These are phyloP conservation scores for Buxus sempervirens DNA, from an alignment of 164 flowering plant genomes.

Conservation along the genomic window DNA sequence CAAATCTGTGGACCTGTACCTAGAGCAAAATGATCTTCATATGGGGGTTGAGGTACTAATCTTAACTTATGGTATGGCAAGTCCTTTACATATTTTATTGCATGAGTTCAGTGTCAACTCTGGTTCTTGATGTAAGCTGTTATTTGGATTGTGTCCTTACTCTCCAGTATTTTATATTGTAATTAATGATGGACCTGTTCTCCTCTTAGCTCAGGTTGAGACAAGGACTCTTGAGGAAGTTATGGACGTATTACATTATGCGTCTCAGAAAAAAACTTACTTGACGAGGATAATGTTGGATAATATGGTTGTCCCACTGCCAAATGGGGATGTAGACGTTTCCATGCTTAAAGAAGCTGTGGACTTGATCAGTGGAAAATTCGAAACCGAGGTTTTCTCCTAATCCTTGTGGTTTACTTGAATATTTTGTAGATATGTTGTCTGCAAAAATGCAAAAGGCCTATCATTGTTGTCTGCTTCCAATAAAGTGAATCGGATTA, in stretches of 20 bases:
- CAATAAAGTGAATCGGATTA: not conserved
- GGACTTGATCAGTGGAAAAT: conserved; percentile 66
- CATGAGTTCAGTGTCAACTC: too few species aligned
- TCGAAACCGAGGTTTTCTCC: conserved; percentile 87
- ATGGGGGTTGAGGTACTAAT: conserved; percentile 84
- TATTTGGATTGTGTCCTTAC: not conserved
- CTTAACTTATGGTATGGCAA: not conserved
- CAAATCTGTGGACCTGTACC: conserved; percentile 67
- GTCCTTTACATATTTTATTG: not conserved
- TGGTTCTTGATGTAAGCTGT: not conserved
- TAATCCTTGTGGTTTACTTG: not conserved
- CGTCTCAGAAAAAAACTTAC: conserved; percentile 56
- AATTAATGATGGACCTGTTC: not conserved
- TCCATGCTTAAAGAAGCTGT: conserved; percentile 96
- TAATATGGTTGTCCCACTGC: conserved; percentile 87
- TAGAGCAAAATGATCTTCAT: conserved; percentile 58
- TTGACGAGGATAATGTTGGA: conserved; percentile 92
- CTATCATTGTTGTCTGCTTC: conserved; percentile 2
- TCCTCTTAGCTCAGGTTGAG: conserved; percentile 54
- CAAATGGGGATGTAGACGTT: conserved; percentile 79
- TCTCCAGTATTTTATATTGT: not conserved
- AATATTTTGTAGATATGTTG: not conserved
- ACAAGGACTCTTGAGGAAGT: conserved; percentile 93
- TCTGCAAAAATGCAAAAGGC: not conserved
- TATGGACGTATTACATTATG: conserved; percentile 73